phyloP scores from a whole-genome alignment of 805 yeast genomes.

The Pichia scutulata region DNA sequence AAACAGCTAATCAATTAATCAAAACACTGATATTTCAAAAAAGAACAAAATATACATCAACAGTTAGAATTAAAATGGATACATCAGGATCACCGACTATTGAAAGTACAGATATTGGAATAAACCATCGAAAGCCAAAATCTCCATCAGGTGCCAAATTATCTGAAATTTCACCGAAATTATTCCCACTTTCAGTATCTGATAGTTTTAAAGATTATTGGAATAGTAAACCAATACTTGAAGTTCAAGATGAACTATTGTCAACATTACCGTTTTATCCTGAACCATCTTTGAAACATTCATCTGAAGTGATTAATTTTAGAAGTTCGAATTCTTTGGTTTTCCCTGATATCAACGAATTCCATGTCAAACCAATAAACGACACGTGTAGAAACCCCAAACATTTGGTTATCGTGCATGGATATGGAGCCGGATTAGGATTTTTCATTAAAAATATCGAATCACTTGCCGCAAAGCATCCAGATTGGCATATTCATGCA shows the following conservation, averaged over 20 bases:
- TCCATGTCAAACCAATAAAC: conserved; percentile 42
- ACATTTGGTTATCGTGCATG: conserved; percentile 76
- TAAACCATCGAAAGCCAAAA: conserved; percentile 36
- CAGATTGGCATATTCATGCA: conserved; percentile 72
- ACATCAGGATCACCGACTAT: background rate
- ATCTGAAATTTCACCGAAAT: conserved; percentile 31
- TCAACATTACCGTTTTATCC: conserved; percentile 51
- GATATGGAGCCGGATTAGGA: conserved; percentile 89
- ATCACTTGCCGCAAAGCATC: conserved; percentile 20
- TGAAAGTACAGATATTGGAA: background rate
- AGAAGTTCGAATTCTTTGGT: conserved; percentile 31
- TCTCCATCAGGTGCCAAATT: conserved; percentile 66
- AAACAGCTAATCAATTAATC: too few species aligned
- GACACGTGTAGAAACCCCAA: conserved; percentile 18
- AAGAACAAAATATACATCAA: background rate
- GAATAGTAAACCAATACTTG: conserved; percentile 20
- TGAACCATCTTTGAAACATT: conserved; percentile 39
- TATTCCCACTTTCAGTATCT: conserved; percentile 50
- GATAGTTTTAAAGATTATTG: conserved; percentile 50
- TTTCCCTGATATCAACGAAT: conserved; percentile 66
- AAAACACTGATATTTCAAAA: background rate
- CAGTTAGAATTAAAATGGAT: background rate
- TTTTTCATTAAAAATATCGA: conserved; percentile 68
- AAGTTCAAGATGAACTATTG: conserved; percentile 39
- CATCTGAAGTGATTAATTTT: conserved; percentile 44